Percentiles rank a stretch among this genome's conserved stretches.
phyloP scores from a whole-genome alignment of 331 rosid genomes.

The Rhamnella rubrinervis region DNA sequence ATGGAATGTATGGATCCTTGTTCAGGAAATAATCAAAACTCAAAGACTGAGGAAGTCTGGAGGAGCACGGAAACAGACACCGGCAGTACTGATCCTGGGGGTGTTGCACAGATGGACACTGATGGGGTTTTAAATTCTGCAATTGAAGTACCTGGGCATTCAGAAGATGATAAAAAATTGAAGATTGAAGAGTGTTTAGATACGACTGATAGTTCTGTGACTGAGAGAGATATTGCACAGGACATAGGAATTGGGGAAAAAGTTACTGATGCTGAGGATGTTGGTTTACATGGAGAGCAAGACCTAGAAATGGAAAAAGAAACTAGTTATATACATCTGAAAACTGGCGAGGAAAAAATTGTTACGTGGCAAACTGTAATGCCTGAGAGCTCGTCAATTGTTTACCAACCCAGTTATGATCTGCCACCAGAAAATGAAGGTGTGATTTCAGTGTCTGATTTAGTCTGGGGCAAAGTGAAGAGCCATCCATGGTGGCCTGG shows the following conservation, averaged over 20 bases:
- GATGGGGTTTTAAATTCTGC: slow-evolving; percentile 32
- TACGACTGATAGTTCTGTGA: slow-evolving; percentile 19
- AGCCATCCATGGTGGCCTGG: slow-evolving; percentile 99
- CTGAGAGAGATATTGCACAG: slow-evolving; percentile 31
- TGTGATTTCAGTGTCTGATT: slow-evolving; percentile 65
- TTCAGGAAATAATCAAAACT: slow-evolving; percentile 10
- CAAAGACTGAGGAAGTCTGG: slow-evolving; percentile 6
- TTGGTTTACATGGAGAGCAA: slow-evolving; percentile 46
- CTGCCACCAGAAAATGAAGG: slow-evolving; percentile 64
- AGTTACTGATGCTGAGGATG: slow-evolving; percentile 29
- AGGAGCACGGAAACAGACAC: slow-evolving; percentile 25
- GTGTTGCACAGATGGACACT: slow-evolving; percentile 23
- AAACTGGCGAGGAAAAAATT: slow-evolving; percentile 33
- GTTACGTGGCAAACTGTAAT: slow-evolving; percentile 20
- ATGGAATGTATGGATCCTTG: neutral
- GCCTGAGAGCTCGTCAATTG: slow-evolving; percentile 33
- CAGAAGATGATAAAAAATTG: slow-evolving; percentile 13
- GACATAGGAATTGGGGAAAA: slow-evolving; percentile 29
- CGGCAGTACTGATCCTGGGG: slow-evolving; percentile 29
- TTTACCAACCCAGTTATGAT: slow-evolving; percentile 42
- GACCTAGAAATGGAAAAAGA: slow-evolving; percentile 45
- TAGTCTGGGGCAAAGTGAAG: slow-evolving; percentile 98
- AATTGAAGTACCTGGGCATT: slow-evolving; percentile 11
- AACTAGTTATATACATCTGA: slow-evolving; percentile 24
- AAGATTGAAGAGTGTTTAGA: slow-evolving; percentile 4